Evolutionary conservation across 1,139 yeast species (phyloP).

Genomic region (Kodamaea ohmeri): DNA sequence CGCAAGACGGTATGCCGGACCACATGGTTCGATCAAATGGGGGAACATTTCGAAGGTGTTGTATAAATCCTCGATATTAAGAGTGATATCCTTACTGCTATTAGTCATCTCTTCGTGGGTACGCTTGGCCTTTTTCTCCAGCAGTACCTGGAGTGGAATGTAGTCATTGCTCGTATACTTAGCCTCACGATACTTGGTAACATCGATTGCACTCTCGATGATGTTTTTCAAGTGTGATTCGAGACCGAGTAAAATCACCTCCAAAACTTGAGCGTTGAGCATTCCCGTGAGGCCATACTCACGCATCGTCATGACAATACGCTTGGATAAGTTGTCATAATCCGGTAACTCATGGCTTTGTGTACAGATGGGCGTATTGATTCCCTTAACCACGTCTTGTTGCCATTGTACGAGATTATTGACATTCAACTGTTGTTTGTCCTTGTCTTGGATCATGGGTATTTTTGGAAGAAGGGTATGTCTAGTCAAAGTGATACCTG

Average conservation of each 20-base stretch:
- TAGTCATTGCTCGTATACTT: constrained; percentile 50
- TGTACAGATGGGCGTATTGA: constrained; percentile 76
- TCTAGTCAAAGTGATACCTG: constrained; percentile 77
- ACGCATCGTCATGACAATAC: constrained; percentile 81
- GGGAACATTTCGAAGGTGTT: constrained; percentile 66
- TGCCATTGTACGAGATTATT: constrained; percentile 80
- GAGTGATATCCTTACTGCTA: constrained; percentile 30
- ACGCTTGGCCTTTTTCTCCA: constrained; percentile 14
- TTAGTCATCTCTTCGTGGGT: constrained; percentile 19
- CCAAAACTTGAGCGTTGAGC: constrained; percentile 68
- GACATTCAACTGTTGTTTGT: constrained; percentile 46
- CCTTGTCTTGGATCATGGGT: constrained; percentile 70
- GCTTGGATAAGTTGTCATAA: constrained; percentile 59
- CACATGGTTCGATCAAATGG: constrained; percentile 64
- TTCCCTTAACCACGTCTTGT: constrained; percentile 88
- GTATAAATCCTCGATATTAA: constrained; percentile 64
- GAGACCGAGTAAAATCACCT: constrained; percentile 72
- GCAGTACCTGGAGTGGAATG: constrained; percentile 19
- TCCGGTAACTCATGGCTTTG: constrained; percentile 86
- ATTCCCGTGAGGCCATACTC: constrained; percentile 91
- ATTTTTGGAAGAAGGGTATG: constrained; percentile 84
- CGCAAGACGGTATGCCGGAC: constrained; percentile 53
- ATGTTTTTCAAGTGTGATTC: constrained; percentile 76
- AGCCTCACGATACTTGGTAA: constrained; percentile 57
- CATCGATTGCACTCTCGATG: constrained; percentile 72